Evolutionary conservation across 148 eudicot species (phyloP).

Genomic region (Chenopodium quinoa): DNA sequence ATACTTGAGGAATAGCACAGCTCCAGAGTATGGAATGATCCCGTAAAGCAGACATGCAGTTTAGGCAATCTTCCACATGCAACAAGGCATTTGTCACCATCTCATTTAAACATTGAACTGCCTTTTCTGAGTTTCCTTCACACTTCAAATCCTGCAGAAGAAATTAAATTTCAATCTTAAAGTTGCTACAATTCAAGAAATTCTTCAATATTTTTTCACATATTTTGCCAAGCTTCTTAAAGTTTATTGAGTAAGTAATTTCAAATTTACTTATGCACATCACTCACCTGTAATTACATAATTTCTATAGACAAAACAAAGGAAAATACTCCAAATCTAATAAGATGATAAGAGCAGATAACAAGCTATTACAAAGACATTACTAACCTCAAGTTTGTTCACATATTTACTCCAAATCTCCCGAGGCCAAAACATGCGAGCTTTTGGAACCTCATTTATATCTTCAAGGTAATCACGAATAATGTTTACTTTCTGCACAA

Average conservation of each 20-base stretch:
- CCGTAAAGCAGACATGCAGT: slow-evolving; percentile 65
- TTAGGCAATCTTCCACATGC: slow-evolving; percentile 79
- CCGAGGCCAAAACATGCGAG: slow-evolving; percentile 95
- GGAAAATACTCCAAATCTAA: no score
- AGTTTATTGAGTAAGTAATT: no score
- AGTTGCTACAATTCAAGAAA: background rate
- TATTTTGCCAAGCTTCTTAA: no score
- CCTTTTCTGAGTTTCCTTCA: slow-evolving; percentile 77
- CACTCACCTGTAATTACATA: background rate
- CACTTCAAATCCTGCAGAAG: slow-evolving; percentile 66
- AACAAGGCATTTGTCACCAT: slow-evolving; percentile 87
- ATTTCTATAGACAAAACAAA: background rate
- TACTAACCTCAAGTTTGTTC: slow-evolving; percentile 73
- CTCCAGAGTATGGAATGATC: slow-evolving; percentile 65
- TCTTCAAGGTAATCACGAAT: slow-evolving; percentile 93
- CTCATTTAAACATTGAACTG: slow-evolving; percentile 87
- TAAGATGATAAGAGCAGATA: no score
- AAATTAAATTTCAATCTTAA: background rate
- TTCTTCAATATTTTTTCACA: no score
- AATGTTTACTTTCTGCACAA: slow-evolving; percentile 79
- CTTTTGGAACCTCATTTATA: slow-evolving; percentile 89
- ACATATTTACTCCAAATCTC: slow-evolving; percentile 90
- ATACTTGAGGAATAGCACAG: slow-evolving; percentile 97
- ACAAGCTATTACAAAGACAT: background rate
- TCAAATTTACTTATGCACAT: background rate